Conservation (phyloP, 1,284 basidiomycete species). For the Porphyrellus sp. region DNA sequence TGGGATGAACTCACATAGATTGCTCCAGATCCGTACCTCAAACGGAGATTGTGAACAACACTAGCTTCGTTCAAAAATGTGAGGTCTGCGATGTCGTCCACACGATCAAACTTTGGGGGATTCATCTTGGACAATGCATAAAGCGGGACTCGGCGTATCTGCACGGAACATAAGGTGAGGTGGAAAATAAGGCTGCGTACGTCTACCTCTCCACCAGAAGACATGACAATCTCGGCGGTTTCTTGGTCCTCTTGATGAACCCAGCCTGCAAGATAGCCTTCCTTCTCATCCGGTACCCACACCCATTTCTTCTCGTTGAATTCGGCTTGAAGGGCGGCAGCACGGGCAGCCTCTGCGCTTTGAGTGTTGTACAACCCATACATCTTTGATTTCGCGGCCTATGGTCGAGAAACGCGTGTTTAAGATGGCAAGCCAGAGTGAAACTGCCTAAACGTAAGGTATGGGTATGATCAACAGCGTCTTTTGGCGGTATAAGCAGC, state of each 20-base stretch:
- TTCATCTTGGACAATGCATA: slow-evolving; percentile 92
- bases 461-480: slow-evolving; percentile 1
- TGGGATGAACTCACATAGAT: slow-evolving; percentile 78
- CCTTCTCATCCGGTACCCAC: slow-evolving; percentile 87
- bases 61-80: slow-evolving; percentile 98
- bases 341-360: slow-evolving; percentile 67
- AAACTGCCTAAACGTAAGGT: not conserved
- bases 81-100: slow-evolving; percentile 97
- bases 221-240: slow-evolving; percentile 75
- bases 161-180: slow-evolving; percentile 17
- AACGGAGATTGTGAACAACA: slow-evolving; percentile 93
- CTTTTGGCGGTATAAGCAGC: slow-evolving; percentile 11
- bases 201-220: slow-evolving; percentile 70
- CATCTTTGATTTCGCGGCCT: slow-evolving; percentile 36
- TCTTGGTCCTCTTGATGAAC: slow-evolving; percentile 83
- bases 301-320: slow-evolving; percentile 98
- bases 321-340: slow-evolving; percentile 87
- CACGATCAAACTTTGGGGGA: slow-evolving; percentile 96
- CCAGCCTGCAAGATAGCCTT: slow-evolving; percentile 90
- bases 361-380: slow-evolving; percentile 55
- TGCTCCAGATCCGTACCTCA: slow-evolving; percentile 87
- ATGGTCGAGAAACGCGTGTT: slow-evolving; percentile 15
- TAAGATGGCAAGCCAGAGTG: slow-evolving; percentile 4
- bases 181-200: slow-evolving; percentile 18
- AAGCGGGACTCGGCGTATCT: slow-evolving; percentile 75